Conservation (phyloP, 441 rosid species). For the Jatropha podagrica region DNA sequence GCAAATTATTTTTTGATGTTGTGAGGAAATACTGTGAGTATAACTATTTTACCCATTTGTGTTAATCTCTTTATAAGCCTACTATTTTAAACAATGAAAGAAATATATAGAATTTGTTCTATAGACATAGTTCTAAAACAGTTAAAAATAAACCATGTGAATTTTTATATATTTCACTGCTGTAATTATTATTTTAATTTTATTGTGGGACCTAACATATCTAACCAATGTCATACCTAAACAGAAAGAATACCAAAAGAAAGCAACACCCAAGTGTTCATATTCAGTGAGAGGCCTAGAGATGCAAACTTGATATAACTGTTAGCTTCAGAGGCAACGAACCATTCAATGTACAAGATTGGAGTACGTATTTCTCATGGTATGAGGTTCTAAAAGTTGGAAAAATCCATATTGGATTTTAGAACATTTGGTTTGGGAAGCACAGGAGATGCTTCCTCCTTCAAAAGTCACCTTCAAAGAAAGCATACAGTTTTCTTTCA, state of each 20-base stretch:
- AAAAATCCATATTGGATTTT: not conserved
- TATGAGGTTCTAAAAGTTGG: not conserved
- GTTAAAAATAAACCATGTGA: too few relatives aligned
- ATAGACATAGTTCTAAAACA: too few relatives aligned
- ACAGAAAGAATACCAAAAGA: not conserved
- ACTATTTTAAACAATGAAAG: too few relatives aligned
- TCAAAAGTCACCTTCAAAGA: not conserved
- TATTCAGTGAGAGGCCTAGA: not conserved
- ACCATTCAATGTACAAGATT: not conserved
- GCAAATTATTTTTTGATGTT: too few relatives aligned
- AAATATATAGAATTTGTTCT: too few relatives aligned
- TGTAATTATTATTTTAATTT: too few relatives aligned
- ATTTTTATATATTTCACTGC: too few relatives aligned
- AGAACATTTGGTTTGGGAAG: not conserved
- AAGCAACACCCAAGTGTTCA: not conserved
- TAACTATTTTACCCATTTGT: too few relatives aligned
- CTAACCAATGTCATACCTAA: too few relatives aligned
- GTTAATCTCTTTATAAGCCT: too few relatives aligned
- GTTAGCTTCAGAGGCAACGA: not conserved
- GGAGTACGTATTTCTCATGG: not conserved
- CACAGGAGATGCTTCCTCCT: not conserved
- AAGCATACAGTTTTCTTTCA: not conserved
- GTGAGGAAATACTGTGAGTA: too few relatives aligned
- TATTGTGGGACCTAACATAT: too few relatives aligned
- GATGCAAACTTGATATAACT: not conserved